Evolutionary conservation across 768 basidiomycete species (phyloP).

Genomic region (Hydnum rufescens): DNA sequence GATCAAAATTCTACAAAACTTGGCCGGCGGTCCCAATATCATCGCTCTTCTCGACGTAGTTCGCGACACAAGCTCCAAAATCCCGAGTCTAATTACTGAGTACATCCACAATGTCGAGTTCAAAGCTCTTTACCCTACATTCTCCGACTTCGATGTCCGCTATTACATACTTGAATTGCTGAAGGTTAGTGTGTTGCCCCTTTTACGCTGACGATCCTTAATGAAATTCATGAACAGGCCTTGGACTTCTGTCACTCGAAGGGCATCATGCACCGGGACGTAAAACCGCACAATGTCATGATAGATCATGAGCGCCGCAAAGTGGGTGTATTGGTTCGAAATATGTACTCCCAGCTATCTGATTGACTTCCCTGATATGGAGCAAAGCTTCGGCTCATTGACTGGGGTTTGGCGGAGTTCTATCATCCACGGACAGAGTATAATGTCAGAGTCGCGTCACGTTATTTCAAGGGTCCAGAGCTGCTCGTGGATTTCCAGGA

Average conservation of each 20-base stretch:
- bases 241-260: conserved; percentile 52
- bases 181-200: conserved; percentile 16
- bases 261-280: conserved; percentile 53
- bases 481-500: conserved; percentile 49
- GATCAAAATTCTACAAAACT: conserved; percentile 50
- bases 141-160: conserved; percentile 46
- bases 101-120: conserved; percentile 50
- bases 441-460: conserved; percentile 50
- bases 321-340: conserved; percentile 20
- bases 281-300: conserved; percentile 56
- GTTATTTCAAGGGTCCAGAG: conserved; percentile 60
- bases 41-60: conserved; percentile 48
- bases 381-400: conserved; percentile 36
- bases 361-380: no score
- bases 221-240: conserved; percentile 20
- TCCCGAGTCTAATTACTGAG: conserved; percentile 48
- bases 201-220: neutral
- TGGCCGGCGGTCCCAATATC: conserved; percentile 53
- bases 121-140: conserved; percentile 34
- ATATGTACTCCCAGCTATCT: neutral
- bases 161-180: conserved; percentile 48
- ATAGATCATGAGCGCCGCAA: conserved; percentile 42
- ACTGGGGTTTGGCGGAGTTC: conserved; percentile 64
- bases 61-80: conserved; percentile 38
- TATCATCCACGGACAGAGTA: conserved; percentile 51